phyloP scores from a whole-genome alignment of 441 rosid species.

The Eugenia klotzschiana region DNA sequence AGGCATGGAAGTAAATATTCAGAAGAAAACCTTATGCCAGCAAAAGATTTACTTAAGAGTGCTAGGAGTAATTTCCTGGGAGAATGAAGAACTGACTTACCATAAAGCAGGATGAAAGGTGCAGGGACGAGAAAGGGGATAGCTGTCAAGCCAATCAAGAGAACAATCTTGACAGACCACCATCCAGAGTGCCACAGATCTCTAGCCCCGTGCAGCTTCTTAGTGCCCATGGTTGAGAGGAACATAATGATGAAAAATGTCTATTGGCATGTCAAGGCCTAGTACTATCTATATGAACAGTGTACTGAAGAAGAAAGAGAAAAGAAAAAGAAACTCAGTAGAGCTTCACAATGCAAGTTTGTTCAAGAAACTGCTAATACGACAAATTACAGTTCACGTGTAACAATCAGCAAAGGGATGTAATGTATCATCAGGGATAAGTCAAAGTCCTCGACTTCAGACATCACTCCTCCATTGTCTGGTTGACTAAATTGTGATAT shows the following conservation, averaged over 20 bases:
- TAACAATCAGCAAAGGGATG: neutral
- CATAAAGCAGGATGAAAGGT: constrained; percentile 54
- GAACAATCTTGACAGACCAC: constrained; percentile 60
- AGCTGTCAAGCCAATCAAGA: constrained; percentile 53
- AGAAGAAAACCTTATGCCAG: neutral
- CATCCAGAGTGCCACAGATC: constrained; percentile 94
- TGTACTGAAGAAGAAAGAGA: neutral
- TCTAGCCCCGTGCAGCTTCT: constrained; percentile 42
- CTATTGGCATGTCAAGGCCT: constrained; percentile 34
- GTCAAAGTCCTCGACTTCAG: neutral
- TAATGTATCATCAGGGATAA: neutral
- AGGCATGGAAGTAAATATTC: neutral
- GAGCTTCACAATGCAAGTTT: neutral
- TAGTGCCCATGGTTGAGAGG: constrained; percentile 54
- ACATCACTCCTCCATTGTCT: neutral
- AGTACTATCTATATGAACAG: neutral
- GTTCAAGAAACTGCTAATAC: neutral
- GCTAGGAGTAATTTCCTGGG: neutral
- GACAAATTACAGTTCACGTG: neutral
- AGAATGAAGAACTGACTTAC: constrained; percentile 15
- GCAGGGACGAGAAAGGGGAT: constrained; percentile 64
- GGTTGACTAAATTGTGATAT: neutral
- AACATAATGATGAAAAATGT: constrained; percentile 68
- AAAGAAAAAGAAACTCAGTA: neutral
- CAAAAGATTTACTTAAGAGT: neutral